A percentile compares a stretch with the other conserved stretches of the same genome.
Evolutionary conservation across 306 rosid species (phyloP).

Genomic region (Psophocarpus tetragonolobus): DNA sequence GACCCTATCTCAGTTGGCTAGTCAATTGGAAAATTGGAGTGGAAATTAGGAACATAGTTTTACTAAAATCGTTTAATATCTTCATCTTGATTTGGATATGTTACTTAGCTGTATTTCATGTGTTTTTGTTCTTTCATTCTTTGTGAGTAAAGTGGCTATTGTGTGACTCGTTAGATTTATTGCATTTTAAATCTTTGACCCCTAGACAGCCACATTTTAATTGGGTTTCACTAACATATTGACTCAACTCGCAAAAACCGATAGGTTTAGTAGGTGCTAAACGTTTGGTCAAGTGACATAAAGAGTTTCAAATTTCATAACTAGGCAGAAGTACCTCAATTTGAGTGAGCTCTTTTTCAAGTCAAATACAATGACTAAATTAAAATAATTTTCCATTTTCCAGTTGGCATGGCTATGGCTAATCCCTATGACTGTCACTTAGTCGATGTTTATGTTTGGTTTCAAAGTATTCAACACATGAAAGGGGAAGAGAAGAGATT

Average conservation of each 20-base stretch:
- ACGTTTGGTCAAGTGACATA: neutral
- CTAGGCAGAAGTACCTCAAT: neutral
- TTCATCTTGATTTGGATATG: neutral
- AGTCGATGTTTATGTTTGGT: too few species aligned
- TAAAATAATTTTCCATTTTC: neutral
- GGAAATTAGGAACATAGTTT: neutral
- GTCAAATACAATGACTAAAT: neutral
- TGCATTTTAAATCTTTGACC: neutral
- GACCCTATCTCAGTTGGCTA: neutral
- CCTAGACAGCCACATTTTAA: too few species aligned
- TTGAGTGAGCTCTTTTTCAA: neutral
- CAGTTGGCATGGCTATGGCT: too few species aligned
- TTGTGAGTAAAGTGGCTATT: neutral
- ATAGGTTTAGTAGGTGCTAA: too few species aligned
- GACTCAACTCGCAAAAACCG: too few species aligned
- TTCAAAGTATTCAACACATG: too few species aligned
- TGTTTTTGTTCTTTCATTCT: neutral
- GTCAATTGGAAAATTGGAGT: neutral
- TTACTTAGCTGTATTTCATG: neutral
- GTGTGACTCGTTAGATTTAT: neutral
- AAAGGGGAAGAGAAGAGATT: too few species aligned
- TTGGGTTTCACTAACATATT: too few species aligned
- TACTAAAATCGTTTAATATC: neutral
- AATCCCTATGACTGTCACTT: too few species aligned
- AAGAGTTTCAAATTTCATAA: neutral